phyloP scores from a whole-genome alignment of 2,329 filamentous ascomycete species.

The Ilyonectria robusta region DNA sequence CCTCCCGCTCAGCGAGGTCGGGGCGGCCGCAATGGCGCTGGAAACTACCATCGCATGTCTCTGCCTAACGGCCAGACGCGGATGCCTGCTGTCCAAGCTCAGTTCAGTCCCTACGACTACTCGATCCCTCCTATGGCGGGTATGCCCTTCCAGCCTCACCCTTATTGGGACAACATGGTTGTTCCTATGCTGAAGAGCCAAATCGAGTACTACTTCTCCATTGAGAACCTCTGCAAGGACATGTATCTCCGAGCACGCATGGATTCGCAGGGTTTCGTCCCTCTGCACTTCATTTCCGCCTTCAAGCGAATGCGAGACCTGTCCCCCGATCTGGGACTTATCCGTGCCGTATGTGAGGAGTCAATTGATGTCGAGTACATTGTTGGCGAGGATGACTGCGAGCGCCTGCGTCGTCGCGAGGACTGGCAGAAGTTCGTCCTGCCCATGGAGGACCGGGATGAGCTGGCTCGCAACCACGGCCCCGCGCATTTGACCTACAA shows the following conservation, averaged over 20 bases:
- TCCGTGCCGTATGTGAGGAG: constrained; percentile 82
- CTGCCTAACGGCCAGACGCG: constrained; percentile 55
- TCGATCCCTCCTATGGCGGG: constrained; percentile 57
- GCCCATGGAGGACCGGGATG: constrained; percentile 78
- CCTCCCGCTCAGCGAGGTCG: constrained; percentile 54
- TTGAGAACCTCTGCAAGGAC: constrained; percentile 96
- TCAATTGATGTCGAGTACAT: constrained; percentile 82
- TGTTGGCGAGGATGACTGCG: constrained; percentile 80
- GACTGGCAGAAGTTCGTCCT: constrained; percentile 88
- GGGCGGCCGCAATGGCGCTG: constrained; percentile 52
- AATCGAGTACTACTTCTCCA: constrained; percentile 96
- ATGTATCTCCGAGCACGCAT: constrained; percentile 89
- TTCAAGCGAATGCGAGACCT: constrained; percentile 79
- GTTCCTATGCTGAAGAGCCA: constrained; percentile 62
- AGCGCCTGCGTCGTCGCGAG: constrained; percentile 81
- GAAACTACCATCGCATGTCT: constrained; percentile 58
- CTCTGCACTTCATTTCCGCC: constrained; percentile 81
- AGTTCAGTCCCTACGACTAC: constrained; percentile 57
- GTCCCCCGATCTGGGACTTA: constrained; percentile 74
- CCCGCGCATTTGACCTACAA: constrained; percentile 59
- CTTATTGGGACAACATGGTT: constrained; percentile 67
- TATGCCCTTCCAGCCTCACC: constrained; percentile 54
- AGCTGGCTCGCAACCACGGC: constrained; percentile 81
- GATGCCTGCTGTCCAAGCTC: constrained; percentile 55
- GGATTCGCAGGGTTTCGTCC: constrained; percentile 95